Percentiles rank a stretch among this genome's conserved stretches.
These are phyloP conservation scores for Sporothrix pseudoabietina DNA, from an alignment of 2,329 filamentous ascomycete species.

Conservation along the genomic window DNA sequence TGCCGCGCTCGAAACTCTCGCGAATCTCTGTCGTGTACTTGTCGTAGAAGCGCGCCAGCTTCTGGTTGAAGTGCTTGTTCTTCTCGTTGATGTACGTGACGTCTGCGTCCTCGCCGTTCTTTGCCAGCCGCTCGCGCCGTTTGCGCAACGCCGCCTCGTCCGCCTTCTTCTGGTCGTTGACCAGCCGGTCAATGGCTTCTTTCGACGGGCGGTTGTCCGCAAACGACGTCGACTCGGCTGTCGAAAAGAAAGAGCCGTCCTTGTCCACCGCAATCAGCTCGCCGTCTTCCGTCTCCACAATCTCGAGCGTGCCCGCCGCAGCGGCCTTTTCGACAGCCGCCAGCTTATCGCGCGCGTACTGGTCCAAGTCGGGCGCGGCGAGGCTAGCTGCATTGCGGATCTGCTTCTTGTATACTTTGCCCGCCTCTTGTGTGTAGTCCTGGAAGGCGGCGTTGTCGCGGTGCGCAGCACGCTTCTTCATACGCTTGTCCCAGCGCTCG, in stretches of 20 bases:
- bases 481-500: conserved; percentile 88
- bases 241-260: conserved; percentile 87
- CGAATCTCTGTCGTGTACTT: conserved; percentile 97
- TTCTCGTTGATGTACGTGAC: conserved; percentile 99
- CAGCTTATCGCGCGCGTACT: conserved; percentile 86
- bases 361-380: conserved; percentile 71
- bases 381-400: conserved; percentile 62
- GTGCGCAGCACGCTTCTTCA: conserved; percentile 81
- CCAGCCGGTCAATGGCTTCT: conserved; percentile 82
- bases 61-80: conserved; percentile 99
- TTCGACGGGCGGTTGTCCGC: conserved; percentile 84
- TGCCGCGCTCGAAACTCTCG: conserved; percentile 96
- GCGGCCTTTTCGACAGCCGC: conserved; percentile 83
- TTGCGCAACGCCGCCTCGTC: conserved; percentile 87
- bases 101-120: conserved; percentile 82
- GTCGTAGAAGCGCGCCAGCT: conserved; percentile 93
- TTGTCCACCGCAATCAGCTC: conserved; percentile 93
- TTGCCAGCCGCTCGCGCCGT: conserved; percentile 73
- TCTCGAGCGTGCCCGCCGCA: conserved; percentile 79
- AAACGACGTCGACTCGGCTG: conserved; percentile 78
- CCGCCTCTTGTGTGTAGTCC: conserved; percentile 83
- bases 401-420: conserved; percentile 93
- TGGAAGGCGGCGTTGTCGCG: conserved; percentile 86
- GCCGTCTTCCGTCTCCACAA: conserved; percentile 92
- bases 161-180: conserved; percentile 82